Conservation (phyloP, 768 basidiomycete genomes). For the Leccinum subgranulosum region DNA sequence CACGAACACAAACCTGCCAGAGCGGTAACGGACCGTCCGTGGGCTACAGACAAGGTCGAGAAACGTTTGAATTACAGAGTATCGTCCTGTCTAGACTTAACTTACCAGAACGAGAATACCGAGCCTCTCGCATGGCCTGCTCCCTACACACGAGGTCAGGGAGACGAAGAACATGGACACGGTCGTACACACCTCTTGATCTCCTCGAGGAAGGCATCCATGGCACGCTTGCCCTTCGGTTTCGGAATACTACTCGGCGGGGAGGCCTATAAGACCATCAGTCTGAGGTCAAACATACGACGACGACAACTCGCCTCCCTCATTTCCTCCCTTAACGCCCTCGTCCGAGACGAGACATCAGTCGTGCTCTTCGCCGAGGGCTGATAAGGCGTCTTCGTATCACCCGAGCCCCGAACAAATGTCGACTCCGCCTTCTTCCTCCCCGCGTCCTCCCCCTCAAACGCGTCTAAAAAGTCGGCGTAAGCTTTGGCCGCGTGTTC, state of each 20-base stretch:
- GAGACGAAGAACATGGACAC: not conserved
- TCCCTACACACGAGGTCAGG: constrained; percentile 56
- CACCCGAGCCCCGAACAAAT: constrained; percentile 60
- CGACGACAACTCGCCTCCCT: constrained; percentile 29
- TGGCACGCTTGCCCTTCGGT: constrained; percentile 91
- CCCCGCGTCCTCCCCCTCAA: constrained; percentile 65
- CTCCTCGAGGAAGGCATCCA: constrained; percentile 96
- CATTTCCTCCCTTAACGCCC: constrained; percentile 31
- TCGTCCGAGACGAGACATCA: constrained; percentile 31
- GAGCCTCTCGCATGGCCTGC: constrained; percentile 87
- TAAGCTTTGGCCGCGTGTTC: constrained; percentile 75
- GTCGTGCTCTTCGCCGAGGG: constrained; percentile 35
- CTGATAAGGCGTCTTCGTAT: constrained; percentile 37
- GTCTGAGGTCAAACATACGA: not conserved
- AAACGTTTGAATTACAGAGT: not conserved
- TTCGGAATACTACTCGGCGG: constrained; percentile 58
- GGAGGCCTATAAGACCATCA: constrained; percentile 41
- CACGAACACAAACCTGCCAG: constrained; percentile 64
- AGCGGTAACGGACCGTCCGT: constrained; percentile 82
- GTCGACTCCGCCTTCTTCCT: constrained; percentile 50
- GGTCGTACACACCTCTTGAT: constrained; percentile 72
- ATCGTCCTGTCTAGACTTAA: constrained; percentile 28
- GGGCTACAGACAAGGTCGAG: constrained; percentile 34
- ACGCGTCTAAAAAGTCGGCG: constrained; percentile 81
- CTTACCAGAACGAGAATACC: constrained; percentile 68